phyloP scores from a whole-genome alignment of 345 rosid species.

The Citrus cavaleriei region DNA sequence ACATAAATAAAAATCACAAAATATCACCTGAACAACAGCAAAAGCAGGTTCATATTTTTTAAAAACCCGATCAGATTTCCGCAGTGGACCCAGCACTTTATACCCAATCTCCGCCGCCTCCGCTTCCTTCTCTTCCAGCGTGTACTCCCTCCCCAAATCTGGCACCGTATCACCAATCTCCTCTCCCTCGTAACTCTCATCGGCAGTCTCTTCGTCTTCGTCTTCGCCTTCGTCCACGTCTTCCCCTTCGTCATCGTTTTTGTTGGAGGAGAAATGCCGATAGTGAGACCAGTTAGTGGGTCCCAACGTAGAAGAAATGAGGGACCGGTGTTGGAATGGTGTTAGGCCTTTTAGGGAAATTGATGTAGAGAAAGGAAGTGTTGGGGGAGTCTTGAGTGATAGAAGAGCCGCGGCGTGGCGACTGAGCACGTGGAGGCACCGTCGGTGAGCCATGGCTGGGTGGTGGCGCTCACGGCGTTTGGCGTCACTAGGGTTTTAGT shows the following conservation, averaged over 20 bases:
- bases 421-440: slow-evolving; percentile 51
- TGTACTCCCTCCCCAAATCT: slow-evolving; percentile 44
- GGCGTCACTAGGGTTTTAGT: not conserved
- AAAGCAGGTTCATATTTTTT: slow-evolving; percentile 74
- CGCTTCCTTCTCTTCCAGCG: slow-evolving; percentile 66
- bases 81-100: slow-evolving; percentile 65
- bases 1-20: not conserved
- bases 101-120: slow-evolving; percentile 89
- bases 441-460: slow-evolving; percentile 57
- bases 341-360: slow-evolving; percentile 16
- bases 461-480: not conserved
- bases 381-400: slow-evolving; percentile 14
- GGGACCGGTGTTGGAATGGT: slow-evolving; percentile 1
- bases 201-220: slow-evolving; percentile 9
- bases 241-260: slow-evolving; percentile 25
- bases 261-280: slow-evolving; percentile 50
- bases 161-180: slow-evolving; percentile 27
- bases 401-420: slow-evolving; percentile 41
- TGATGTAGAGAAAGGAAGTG: not conserved
- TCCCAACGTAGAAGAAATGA: slow-evolving; percentile 10
- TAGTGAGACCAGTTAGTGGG: slow-evolving; percentile 15
- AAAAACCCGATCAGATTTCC: slow-evolving; percentile 50
- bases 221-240: slow-evolving; percentile 20
- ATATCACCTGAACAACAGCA: slow-evolving; percentile 82
- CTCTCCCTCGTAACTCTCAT: slow-evolving; percentile 30